Conservation (phyloP, 176 grass and related monocot genomes). For the Lolium perenne region DNA sequence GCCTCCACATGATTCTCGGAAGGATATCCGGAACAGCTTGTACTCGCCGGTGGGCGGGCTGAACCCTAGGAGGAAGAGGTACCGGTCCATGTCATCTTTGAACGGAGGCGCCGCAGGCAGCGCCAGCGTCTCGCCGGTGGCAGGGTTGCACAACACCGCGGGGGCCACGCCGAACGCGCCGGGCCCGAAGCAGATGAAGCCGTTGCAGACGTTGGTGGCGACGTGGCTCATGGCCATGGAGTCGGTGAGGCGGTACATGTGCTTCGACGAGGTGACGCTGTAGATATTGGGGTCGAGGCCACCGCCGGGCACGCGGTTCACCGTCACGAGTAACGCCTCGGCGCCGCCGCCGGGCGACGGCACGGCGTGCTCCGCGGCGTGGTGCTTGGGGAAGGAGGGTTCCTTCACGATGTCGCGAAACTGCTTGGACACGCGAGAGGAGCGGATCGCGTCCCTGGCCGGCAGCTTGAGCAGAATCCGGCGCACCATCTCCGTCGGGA, state of each 20-base stretch:
- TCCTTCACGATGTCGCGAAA: neutral
- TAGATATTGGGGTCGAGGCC: neutral
- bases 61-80: neutral
- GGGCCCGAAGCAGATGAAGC: neutral
- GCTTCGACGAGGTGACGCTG: neutral
- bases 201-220: neutral
- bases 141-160: neutral
- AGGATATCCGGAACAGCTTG: neutral
- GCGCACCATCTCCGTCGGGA: neutral
- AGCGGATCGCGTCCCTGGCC: neutral
- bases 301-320: neutral
- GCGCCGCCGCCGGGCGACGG: neutral
- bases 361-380: neutral
- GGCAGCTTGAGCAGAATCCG: neutral
- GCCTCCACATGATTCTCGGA: too few species aligned
- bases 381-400: neutral
- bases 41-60: neutral
- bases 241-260: neutral
- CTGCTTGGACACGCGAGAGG: neutral
- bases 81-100: too few species aligned
- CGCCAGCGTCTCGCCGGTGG: too few species aligned
- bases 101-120: too few species aligned
- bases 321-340: neutral
- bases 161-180: neutral
- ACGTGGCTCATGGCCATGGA: neutral